A percentile compares a stretch with the other conserved stretches of the same genome.
Evolutionary conservation across 2,329 filamentous ascomycete species (phyloP).

Genomic region (Dothideomycetes sp.): DNA sequence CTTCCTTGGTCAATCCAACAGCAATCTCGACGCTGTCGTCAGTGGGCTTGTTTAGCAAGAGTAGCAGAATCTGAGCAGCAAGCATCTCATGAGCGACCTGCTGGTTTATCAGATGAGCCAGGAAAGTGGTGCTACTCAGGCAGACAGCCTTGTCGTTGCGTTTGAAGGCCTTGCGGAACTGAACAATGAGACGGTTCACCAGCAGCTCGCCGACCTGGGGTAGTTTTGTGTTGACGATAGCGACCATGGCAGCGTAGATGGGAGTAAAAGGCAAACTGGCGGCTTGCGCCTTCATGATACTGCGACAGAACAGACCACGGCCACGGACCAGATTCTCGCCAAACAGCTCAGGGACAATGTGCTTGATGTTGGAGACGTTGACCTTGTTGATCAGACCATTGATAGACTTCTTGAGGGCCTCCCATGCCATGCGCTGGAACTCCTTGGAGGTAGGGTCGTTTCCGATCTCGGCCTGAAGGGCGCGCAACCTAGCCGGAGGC

Average conservation of each 20-base stretch:
- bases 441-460: constrained; percentile 94
- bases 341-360: constrained; percentile 93
- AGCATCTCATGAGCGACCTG: constrained; percentile 93
- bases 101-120: constrained; percentile 91
- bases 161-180: constrained; percentile 92
- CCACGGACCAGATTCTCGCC: constrained; percentile 88
- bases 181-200: constrained; percentile 72
- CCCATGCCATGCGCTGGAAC: constrained; percentile 98
- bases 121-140: constrained; percentile 82
- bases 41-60: constrained; percentile 90
- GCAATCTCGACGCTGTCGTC: constrained; percentile 98
- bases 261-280: constrained; percentile 92
- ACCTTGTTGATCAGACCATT: constrained; percentile 99
- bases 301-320: constrained; percentile 84
- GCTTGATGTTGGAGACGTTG: constrained; percentile 96
- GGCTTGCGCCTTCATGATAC: constrained; percentile 97
- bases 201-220: constrained; percentile 90
- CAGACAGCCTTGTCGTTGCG: constrained; percentile 96
- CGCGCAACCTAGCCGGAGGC: constrained; percentile 79
- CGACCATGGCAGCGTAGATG: constrained; percentile 90
- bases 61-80: constrained; percentile 80
- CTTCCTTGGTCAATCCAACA: constrained; percentile 83
- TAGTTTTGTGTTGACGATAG: constrained; percentile 95
- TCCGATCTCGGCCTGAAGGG: constrained; percentile 81
- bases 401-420: constrained; percentile 96